phyloP scores from a whole-genome alignment of 768 basidiomycete species.

The Leccinum disarticulatum region DNA sequence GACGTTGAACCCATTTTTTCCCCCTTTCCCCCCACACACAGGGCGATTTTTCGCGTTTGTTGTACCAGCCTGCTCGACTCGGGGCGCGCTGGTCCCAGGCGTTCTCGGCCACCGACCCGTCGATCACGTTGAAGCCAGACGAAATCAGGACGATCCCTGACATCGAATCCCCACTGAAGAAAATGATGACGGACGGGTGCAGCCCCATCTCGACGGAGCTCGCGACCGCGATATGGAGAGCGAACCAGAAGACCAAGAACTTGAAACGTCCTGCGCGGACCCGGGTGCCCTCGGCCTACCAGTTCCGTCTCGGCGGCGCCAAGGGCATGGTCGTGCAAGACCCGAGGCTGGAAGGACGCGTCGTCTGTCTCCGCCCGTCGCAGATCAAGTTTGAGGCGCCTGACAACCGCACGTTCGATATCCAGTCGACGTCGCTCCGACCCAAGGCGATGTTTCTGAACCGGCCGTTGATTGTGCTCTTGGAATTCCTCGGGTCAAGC shows the following conservation, averaged over 20 bases:
- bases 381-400: slow-evolving; percentile 49
- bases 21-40: slow-evolving; percentile 5
- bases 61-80: slow-evolving; percentile 44
- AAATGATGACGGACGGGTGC: slow-evolving; percentile 52
- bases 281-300: slow-evolving; percentile 39
- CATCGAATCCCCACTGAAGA: slow-evolving; percentile 25
- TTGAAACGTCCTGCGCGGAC: slow-evolving; percentile 11
- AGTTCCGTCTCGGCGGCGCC: slow-evolving; percentile 46
- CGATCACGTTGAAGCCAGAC: slow-evolving; percentile 34
- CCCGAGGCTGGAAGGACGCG: slow-evolving; percentile 34
- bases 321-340: slow-evolving; percentile 51
- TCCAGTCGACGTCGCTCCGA: slow-evolving; percentile 44
- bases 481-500: slow-evolving; percentile 46
- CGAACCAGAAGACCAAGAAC: slow-evolving; percentile 32
- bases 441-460: slow-evolving; percentile 47
- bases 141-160: slow-evolving; percentile 38
- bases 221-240: slow-evolving; percentile 36
- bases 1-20: background rate
- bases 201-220: slow-evolving; percentile 45
- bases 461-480: slow-evolving; percentile 47
- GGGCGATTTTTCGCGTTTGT: slow-evolving; percentile 42
- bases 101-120: slow-evolving; percentile 52
- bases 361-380: slow-evolving; percentile 42
- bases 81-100: slow-evolving; percentile 56
- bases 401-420: slow-evolving; percentile 42